phyloP scores from a whole-genome alignment of 768 basidiomycete genomes.

The Podaxis sp. region DNA sequence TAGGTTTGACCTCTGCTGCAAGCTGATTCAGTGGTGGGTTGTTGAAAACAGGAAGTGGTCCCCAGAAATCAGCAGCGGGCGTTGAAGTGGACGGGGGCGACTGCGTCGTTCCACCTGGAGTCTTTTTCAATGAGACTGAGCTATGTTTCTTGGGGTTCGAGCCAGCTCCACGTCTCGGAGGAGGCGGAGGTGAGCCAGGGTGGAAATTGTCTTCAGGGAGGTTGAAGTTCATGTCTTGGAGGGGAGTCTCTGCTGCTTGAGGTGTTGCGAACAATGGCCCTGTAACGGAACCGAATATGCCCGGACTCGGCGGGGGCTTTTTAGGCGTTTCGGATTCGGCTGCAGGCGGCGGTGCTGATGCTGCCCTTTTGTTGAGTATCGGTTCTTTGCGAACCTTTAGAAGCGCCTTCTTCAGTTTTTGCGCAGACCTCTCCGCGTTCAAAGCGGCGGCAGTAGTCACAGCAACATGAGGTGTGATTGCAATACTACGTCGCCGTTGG shows the following conservation, averaged over 20 bases:
- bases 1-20: conserved; percentile 16
- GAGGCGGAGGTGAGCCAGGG: conserved; percentile 31
- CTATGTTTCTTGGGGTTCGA: conserved; percentile 36
- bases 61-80: conserved; percentile 54
- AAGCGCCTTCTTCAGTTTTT: conserved; percentile 67
- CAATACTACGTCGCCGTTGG: conserved; percentile 37
- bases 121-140: conserved; percentile 39
- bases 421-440: conserved; percentile 75
- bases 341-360: conserved; percentile 33
- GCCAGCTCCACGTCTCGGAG: conserved; percentile 33
- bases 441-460: conserved; percentile 78
- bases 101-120: conserved; percentile 23
- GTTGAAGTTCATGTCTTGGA: conserved; percentile 26
- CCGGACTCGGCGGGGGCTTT: conserved; percentile 20
- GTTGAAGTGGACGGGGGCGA: conserved; percentile 24
- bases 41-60: conserved; percentile 52
- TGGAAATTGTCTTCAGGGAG: conserved; percentile 44
- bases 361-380: conserved; percentile 59
- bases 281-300: conserved; percentile 21
- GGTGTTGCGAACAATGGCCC: conserved; percentile 28
- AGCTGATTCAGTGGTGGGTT: conserved; percentile 24
- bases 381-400: conserved; percentile 62
- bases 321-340: conserved; percentile 38
- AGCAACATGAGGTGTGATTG: conserved; percentile 65
- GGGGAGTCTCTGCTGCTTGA: conserved; percentile 15